These are phyloP conservation scores for Alternaria panax DNA, from an alignment of 2,329 filamentous ascomycete genomes.

Conservation along the genomic window DNA sequence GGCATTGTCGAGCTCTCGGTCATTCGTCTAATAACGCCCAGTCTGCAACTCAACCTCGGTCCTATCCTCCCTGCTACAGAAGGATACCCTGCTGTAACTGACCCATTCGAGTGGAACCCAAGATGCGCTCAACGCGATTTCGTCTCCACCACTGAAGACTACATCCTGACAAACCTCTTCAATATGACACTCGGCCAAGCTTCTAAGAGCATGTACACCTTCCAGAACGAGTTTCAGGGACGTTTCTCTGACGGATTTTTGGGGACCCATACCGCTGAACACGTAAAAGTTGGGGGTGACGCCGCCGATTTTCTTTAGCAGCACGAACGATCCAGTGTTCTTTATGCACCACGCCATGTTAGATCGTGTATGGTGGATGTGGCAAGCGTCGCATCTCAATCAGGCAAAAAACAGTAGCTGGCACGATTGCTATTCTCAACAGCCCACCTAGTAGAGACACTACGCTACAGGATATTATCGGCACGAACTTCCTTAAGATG, in stretches of 20 bases:
- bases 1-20: neutral
- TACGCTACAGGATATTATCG: conserved; percentile 54
- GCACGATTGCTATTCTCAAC: conserved; percentile 54
- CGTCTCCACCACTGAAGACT: conserved; percentile 29
- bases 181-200: conserved; percentile 63
- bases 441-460: conserved; percentile 53
- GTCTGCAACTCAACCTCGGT: conserved; percentile 32
- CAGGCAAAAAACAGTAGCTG: conserved; percentile 21
- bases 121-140: conserved; percentile 47
- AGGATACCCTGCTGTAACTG: conserved; percentile 19
- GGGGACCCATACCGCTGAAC: conserved; percentile 54
- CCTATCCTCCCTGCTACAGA: conserved; percentile 21
- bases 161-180: conserved; percentile 40
- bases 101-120: conserved; percentile 30
- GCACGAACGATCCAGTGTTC: conserved; percentile 56
- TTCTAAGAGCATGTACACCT: conserved; percentile 39
- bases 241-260: conserved; percentile 24
- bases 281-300: conserved; percentile 29
- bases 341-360: conserved; percentile 58
- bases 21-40: neutral
- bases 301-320: conserved; percentile 54
- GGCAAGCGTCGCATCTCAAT: conserved; percentile 48
- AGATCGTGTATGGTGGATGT: conserved; percentile 57
- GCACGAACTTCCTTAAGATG: conserved; percentile 48
- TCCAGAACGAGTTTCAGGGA: conserved; percentile 45